Conservation (phyloP, 2,329 filamentous ascomycete genomes). For the Cucurbitaria berberidis region DNA sequence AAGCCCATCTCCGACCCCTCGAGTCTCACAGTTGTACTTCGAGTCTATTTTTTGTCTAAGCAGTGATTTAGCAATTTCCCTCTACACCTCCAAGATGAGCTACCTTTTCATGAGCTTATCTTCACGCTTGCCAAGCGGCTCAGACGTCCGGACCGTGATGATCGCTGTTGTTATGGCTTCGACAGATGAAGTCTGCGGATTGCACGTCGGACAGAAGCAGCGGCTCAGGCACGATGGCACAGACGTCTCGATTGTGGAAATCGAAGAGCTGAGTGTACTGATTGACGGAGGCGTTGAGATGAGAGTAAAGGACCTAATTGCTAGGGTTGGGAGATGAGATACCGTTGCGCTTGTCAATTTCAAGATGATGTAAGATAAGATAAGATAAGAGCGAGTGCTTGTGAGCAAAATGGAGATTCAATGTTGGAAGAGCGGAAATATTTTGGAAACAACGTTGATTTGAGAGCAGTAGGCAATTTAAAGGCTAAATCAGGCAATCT, state of each 20-base stretch:
- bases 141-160: neutral
- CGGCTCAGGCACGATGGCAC: neutral
- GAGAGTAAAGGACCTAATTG: neutral
- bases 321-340: neutral
- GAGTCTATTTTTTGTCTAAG: neutral
- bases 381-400: neutral
- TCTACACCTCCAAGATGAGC: neutral
- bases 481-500: neutral
- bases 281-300: neutral
- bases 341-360: neutral
- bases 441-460: neutral
- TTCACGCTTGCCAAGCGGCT: neutral
- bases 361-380: neutral
- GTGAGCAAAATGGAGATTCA: neutral
- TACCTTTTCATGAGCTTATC: neutral
- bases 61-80: neutral
- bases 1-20: neutral
- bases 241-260: neutral
- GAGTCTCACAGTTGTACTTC: neutral
- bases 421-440: neutral
- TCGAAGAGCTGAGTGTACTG: neutral
- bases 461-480: neutral
- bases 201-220: neutral
- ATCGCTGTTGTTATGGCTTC: neutral
- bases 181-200: neutral